phyloP scores from a whole-genome alignment of 805 yeast species.

The Metschnikowia anglica region DNA sequence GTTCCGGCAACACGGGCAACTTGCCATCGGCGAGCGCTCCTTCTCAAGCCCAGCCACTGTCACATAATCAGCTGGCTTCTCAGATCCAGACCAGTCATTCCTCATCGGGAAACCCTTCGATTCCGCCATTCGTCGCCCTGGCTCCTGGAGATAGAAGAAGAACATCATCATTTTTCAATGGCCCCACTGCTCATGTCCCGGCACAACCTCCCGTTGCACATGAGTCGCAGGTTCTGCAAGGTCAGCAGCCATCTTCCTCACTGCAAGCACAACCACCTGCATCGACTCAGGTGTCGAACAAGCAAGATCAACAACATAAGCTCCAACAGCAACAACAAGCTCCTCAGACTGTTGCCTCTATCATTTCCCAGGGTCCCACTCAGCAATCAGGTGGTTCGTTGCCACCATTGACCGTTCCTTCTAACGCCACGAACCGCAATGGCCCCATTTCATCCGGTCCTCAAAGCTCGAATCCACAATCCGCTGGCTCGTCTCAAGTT shows the following conservation, averaged over 20 bases:
- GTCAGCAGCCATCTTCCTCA: slow-evolving; percentile 8
- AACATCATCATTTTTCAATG: slow-evolving; percentile 51
- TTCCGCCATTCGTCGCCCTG: slow-evolving; percentile 6
- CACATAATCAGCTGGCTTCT: slow-evolving; percentile 1
- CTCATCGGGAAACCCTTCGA: slow-evolving; percentile 3
- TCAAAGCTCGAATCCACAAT: slow-evolving; percentile 2
- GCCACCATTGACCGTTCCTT: slow-evolving; percentile 10
- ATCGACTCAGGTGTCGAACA: not conserved
- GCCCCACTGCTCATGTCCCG: slow-evolving; percentile 12
- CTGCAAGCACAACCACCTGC: slow-evolving; percentile 5
- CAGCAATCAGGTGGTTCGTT: slow-evolving; percentile 9
- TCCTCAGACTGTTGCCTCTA: slow-evolving; percentile 19
- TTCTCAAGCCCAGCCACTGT: slow-evolving; percentile 10
- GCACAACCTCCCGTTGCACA: slow-evolving; percentile 7
- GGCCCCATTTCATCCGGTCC: slow-evolving; percentile 10
- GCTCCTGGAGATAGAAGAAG: slow-evolving; percentile 44
- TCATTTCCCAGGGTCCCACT: slow-evolving; percentile 20
- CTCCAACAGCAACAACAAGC: slow-evolving; percentile 1
- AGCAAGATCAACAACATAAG: slow-evolving; percentile 10
- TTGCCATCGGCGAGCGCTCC: slow-evolving; percentile 3
- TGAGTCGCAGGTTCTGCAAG: slow-evolving; percentile 7
- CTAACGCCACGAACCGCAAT: slow-evolving; percentile 8
- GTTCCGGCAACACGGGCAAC: slow-evolving; percentile 8
- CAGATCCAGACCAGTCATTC: slow-evolving; percentile 3
- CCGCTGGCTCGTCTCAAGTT: slow-evolving; percentile 11